Evolutionary conservation across 2,329 filamentous ascomycete species (phyloP), one percentile per base, ranked within the genome.

Genomic region (Trichoderma sp.): DNA sequence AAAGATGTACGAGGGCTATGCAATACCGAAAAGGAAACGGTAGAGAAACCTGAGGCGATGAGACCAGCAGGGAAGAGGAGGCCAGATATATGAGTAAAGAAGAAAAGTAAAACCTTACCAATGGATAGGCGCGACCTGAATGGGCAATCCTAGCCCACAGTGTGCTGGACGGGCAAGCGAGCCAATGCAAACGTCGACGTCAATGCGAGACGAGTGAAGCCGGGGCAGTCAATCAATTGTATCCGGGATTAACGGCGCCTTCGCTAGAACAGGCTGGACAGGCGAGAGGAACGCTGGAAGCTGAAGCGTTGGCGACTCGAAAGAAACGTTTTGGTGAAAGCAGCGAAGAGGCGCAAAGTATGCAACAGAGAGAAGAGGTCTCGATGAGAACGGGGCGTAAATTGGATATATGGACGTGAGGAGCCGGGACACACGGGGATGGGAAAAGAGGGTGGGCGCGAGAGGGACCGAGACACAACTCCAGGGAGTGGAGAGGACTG

Each of bases 381-480:
- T 68, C 57, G 55, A 68, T 37, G 57, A 53, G 47, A 47, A 60
- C 56, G 65, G 65, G 65, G 65, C 65, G 65, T 47, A 68, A 68
- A 68, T 60, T 61, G 65, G 65, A 68, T 68, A 68, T 68, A 68
- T 68, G 65, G 21, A 68, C 65, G 65, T 35, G 61, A 61, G 33
- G 65, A 69, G 52, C 35, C 59, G 67, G 58, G 40, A 69, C 67
- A 27, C 13, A 68, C 65, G 65, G 65, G 65, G 65, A 21, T 35
- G 55, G 8, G 56, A 43, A 35, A 37, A 37, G 55, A 58, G 53
- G 43, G 59, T 55, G 35, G 61, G 27, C 49, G 35, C 33, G 60
- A 64, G 61, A 57, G 63, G 37, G 33, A 56, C 49, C 35, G 63
- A 57, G 53, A 66, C 27, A 43, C 40, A 43, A 43, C 35, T 57